Evolutionary conservation across 2,329 filamentous ascomycete species (phyloP).

Genomic region (Cladorrhinum sp.): DNA sequence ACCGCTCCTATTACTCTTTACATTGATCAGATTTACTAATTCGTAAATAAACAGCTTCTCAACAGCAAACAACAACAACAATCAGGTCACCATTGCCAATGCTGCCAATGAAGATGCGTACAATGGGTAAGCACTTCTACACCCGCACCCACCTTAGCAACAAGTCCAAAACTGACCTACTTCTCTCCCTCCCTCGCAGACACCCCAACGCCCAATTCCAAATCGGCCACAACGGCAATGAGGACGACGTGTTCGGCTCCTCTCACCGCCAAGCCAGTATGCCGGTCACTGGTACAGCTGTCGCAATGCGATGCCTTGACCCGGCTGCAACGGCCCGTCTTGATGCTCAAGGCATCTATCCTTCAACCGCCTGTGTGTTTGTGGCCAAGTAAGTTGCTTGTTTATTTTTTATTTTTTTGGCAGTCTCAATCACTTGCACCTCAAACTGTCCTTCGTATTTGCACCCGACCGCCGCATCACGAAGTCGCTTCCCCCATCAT

Average conservation of each 20-base stretch:
- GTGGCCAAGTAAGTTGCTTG: constrained; percentile 58
- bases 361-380: constrained; percentile 58
- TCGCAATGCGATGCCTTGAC: constrained; percentile 22
- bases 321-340: constrained; percentile 15
- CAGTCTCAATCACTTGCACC: neutral
- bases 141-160: neutral
- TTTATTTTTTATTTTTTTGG: neutral
- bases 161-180: neutral
- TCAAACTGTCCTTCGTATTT: too few species aligned
- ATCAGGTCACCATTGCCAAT: neutral
- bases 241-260: constrained; percentile 4
- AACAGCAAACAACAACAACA: neutral
- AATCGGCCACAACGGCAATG: neutral
- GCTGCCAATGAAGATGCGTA: neutral
- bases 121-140: neutral
- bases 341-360: constrained; percentile 50
- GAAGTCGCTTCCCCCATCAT: constrained; percentile 17
- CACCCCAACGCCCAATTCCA: neutral
- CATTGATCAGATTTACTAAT: neutral
- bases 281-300: constrained; percentile 14
- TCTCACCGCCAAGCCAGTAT: neutral
- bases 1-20: too few species aligned
- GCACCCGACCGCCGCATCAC: neutral
- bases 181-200: neutral
- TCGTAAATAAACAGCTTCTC: neutral